These are phyloP conservation scores for Penicillium crustosum DNA, from an alignment of 2,329 filamentous ascomycete genomes.

Conservation along the genomic window DNA sequence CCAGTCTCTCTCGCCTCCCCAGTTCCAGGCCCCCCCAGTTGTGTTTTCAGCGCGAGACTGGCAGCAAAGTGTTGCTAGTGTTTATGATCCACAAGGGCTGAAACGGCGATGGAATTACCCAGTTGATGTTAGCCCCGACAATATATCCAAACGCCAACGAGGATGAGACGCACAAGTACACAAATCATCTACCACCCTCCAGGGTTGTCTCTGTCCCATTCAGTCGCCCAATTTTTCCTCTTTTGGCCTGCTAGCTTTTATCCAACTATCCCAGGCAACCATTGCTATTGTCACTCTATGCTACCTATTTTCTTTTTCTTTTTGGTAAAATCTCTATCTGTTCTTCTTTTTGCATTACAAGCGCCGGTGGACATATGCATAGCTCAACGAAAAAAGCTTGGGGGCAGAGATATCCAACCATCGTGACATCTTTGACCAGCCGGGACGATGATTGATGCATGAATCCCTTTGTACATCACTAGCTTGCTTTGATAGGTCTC, in stretches of 20 bases:
- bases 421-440: neutral
- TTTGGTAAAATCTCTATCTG: neutral
- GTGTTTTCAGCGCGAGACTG: constrained; percentile 48
- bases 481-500: neutral
- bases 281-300: neutral
- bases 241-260: neutral
- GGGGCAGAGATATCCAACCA: neutral
- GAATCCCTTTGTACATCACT: constrained; percentile 10
- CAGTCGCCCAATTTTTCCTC: neutral
- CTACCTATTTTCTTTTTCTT: neutral
- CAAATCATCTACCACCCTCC: neutral
- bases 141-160: constrained; percentile 35
- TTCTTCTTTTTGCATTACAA: neutral
- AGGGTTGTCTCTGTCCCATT: neutral
- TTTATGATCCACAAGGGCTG: constrained; percentile 47
- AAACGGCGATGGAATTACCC: constrained; percentile 48
- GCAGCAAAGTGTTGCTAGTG: constrained; percentile 51
- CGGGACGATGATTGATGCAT: constrained; percentile 3
- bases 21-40: constrained; percentile 35
- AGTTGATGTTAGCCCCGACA: constrained; percentile 32
- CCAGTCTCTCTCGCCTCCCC: constrained; percentile 36
- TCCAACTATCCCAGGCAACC: neutral
- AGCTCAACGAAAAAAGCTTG: neutral
- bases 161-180: constrained; percentile 17
- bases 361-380: neutral